phyloP scores from a whole-genome alignment of 805 yeast species.

The Candida morakotiae region DNA sequence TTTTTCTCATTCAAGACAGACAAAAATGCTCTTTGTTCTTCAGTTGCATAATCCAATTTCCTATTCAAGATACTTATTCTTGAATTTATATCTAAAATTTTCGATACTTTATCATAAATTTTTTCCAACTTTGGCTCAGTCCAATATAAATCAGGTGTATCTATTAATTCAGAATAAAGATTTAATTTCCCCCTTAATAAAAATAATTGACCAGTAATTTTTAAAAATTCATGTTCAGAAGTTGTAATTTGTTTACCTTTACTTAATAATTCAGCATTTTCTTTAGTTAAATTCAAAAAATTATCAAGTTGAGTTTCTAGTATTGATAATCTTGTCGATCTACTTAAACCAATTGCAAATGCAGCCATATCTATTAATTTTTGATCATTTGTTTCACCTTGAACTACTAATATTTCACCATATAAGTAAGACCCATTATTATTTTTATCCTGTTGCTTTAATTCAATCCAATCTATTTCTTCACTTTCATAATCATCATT shows the following conservation, averaged over 20 bases:
- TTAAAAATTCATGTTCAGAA: constrained; percentile 58
- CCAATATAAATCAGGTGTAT: constrained; percentile 93
- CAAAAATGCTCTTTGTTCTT: constrained; percentile 75
- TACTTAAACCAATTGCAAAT: constrained; percentile 79
- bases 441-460: constrained; percentile 19
- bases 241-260: constrained; percentile 46
- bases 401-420: constrained; percentile 71
- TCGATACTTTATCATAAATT: constrained; percentile 68
- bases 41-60: constrained; percentile 86
- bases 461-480: constrained; percentile 76
- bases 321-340: constrained; percentile 82
- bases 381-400: constrained; percentile 42
- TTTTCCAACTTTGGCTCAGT: constrained; percentile 80
- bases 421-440: constrained; percentile 41
- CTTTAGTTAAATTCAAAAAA: constrained; percentile 59
- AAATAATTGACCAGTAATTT: constrained; percentile 70
- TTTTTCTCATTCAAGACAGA: constrained; percentile 73
- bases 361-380: constrained; percentile 76
- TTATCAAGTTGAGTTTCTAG: constrained; percentile 69
- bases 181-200: constrained; percentile 79
- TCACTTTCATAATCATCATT: constrained; percentile 57
- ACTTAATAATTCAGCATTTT: constrained; percentile 63
- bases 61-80: constrained; percentile 77
- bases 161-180: constrained; percentile 81
- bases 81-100: constrained; percentile 68